Evolutionary conservation across 768 basidiomycete genomes (phyloP), one percentile per base, ranked within the genome.

Genomic region (Hortiboletus campestris): DNA sequence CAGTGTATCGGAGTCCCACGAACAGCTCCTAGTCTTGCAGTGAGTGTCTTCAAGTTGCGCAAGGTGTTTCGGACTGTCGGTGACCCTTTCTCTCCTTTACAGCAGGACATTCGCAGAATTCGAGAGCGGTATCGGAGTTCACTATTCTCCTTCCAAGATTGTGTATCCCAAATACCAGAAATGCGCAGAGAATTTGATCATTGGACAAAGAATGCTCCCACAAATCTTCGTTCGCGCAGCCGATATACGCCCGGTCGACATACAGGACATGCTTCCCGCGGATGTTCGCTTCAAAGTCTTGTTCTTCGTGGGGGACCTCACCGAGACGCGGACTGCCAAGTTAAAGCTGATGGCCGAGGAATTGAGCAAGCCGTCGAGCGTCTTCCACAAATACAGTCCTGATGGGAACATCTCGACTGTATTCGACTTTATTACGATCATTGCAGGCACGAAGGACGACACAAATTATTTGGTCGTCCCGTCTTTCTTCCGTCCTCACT

Each of bases 191-290:
- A 60, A 64, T 10, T 62, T 79, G 16, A 50, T 65, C 12, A 65
- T 75, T 20, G 78, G 78, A 32, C 56, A 78, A 61, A 68, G 78
- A 40, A 73, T 77, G 63, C 67, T 61, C 9, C 72, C 76, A 0
- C 69, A 73, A 22, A 46, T 67, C 5, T 68, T 77, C 28, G 64
- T 75, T 19, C 68, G 72, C 7, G 69, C 71, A 10, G 73, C 74
- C 5, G 71, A 80, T 42, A 66, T 64, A 7, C 67, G 71, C 6
- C 73, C 74, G 0, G 49, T 69, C 17, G 73, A 79, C 19, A 58
- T 80, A 31, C 77, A 77, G 4, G 77, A 78, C 54, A 46, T 76
- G 25, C 63, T 78, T n/a, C 71, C 70, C 0, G 51, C 73, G 2
- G 74, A 80, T 39, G 60, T 59, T 16, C 66, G 76, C 19, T 79